Evolutionary conservation across 768 basidiomycete genomes (phyloP), one percentile per base, ranked within the genome.

Genomic region (Suillus cothurnatus): DNA sequence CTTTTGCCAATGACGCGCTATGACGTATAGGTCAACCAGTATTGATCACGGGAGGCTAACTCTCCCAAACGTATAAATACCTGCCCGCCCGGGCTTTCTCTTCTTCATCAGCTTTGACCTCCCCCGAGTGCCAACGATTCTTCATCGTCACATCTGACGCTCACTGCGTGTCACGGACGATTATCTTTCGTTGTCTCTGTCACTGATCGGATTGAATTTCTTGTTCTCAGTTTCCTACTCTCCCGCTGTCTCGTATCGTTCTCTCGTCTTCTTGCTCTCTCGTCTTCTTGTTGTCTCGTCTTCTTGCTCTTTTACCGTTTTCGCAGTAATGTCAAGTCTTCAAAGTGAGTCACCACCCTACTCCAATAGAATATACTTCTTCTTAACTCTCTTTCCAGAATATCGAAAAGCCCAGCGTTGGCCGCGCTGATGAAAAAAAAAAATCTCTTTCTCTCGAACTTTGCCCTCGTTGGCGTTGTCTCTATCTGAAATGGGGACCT

Each of bases 21-120:
- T 50, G 49, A 50, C 49, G 49, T 50, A n/a, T n/a, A 50, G 50
- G 50, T 8, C 15, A 50, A 1, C 15, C 0, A 26, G 47, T 14
- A 49, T 23, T 49, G 23, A 14, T 49, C 7, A 49, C 23, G 23
- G 47, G 47, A 49, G 26, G 50, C 50, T 52, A 17, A 52, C 50
- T 52, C 26, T 28, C 50, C 17, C 26, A 19, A 52, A 28, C 17
- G 26, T 52, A 52, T 52, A 56, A 56, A 36, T 57, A 26, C 8
- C 36, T 38, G 56, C 56, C 23, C n/a, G 23, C 34, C 36, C 15
- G 2, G 23, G 15, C 8, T 38, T 38, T 11, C 23, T 39, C 36
- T 58, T 36, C 57, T 26, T 58, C 23, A 38, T 58, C 56, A 57
- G 14, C 56, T n/a, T 58, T 58, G 34, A 56, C 55, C n/a, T 56